Evolutionary conservation across 208 protist species (phyloP), one percentile per base, ranked within the genome.

Genomic region (Crithidia brevicula): DNA sequence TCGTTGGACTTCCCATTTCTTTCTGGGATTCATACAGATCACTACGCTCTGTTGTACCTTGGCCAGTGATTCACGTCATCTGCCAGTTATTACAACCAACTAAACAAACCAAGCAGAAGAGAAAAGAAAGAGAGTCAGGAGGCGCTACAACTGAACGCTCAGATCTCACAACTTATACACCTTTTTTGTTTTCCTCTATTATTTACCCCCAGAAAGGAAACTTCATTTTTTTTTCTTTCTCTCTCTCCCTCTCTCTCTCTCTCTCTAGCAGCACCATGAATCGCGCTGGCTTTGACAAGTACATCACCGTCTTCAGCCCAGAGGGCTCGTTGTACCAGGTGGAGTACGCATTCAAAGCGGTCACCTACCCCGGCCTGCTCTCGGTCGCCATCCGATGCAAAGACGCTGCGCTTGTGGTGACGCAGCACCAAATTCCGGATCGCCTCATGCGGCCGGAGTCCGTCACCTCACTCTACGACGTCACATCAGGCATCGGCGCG

Each of bases 281-380:
- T 73, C 87, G 89, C 43, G 77, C 81, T 15, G 89, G 98, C 45
- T 99, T 99, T 76, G 98, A 99, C 86, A 92, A 98, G 74, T 98
- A 98, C 77, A 99, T 99, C 62, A 99, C 98, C 16, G 96, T 99
- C 51, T 99, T 99, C 74, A 99, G 98, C 58, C 98, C 98, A 16
- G 96, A 99, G 69, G 98, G 98, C 23, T 92, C 96, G 22, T 86
- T 99, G 6, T 99, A 99, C 81, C 98, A 99, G 89, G 98, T 99
- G 22, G 97, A 99, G 77, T 99, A 99, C 84, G 98, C 98, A 23
- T 99, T 99, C 85, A 99, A 99, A 81, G 98, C 98, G 8, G 96
- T 99, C 27, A 98, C 97, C 38, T 93, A 97, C 59, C 88, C 87
- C 13, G 97, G 95, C n/a, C 67, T 99, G 11, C 98, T 99, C 13